A percentile compares a stretch with the other conserved stretches of the same genome.
These are phyloP conservation scores for Zostera marina DNA, from an alignment of 116 monocot species.

Conservation along the genomic window DNA sequence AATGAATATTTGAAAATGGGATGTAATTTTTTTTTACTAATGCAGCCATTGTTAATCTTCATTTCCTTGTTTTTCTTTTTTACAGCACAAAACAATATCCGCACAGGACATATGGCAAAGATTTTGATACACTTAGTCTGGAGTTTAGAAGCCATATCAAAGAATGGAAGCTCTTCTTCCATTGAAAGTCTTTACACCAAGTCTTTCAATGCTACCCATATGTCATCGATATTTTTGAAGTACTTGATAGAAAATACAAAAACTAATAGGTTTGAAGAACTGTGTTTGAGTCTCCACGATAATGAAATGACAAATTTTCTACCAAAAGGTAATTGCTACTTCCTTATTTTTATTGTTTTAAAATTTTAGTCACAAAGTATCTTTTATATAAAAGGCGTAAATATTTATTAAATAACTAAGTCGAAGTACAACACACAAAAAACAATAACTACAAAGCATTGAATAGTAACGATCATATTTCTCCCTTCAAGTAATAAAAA, in stretches of 20 bases:
- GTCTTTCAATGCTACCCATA: conserved; percentile 78
- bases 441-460: too few species aligned
- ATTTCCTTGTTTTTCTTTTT: neutral
- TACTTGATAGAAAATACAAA: conserved; percentile 78
- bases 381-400: too few species aligned
- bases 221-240: conserved; percentile 88
- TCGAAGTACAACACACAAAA: neutral
- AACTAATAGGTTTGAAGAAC: conserved; percentile 54
- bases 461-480: too few species aligned
- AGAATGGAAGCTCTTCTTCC: conserved; percentile 27
- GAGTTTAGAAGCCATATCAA: conserved; percentile 53
- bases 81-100: conserved; percentile 79
- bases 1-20: too few species aligned
- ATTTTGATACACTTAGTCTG: conserved; percentile 79
- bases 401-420: neutral
- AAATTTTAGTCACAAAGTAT: neutral
- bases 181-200: conserved; percentile 20
- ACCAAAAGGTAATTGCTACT: conserved; percentile 32
- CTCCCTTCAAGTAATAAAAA: too few species aligned
- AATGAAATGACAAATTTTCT: conserved; percentile 31
- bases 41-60: neutral
- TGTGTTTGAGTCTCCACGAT: conserved; percentile 49
- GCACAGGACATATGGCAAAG: conserved; percentile 85
- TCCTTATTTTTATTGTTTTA: neutral
- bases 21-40: neutral